Conservation (phyloP, 2,329 filamentous ascomycete species). For the Colletotrichum siamense region DNA sequence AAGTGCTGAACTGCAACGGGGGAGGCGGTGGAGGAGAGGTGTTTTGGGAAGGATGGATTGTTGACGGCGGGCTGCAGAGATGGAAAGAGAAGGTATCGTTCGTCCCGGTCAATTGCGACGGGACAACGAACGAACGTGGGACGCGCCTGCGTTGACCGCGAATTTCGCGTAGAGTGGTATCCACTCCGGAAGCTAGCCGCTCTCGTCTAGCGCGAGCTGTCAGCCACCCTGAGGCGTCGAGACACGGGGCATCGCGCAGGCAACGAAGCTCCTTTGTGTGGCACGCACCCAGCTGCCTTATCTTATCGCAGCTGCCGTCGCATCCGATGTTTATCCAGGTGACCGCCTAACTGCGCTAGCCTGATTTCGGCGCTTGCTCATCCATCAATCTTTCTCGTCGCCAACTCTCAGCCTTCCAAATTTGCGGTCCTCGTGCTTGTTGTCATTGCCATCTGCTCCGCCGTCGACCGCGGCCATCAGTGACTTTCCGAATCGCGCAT, state of each 20-base stretch:
- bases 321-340: conserved; percentile 14
- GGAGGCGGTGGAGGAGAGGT: not conserved
- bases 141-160: conserved; percentile 23
- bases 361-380: conserved; percentile 14
- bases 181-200: not conserved
- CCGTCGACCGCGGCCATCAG: not conserved
- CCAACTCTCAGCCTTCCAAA: conserved; percentile 12
- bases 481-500: not conserved
- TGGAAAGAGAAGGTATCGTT: conserved; percentile 2
- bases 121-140: conserved; percentile 18
- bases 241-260: not conserved
- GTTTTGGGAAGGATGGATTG: not conserved
- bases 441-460: not conserved
- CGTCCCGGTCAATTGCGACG: conserved; percentile 13
- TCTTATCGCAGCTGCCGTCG: not conserved
- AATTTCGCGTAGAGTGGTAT: conserved; percentile 26
- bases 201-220: not conserved
- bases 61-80: conserved; percentile 10
- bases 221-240: not conserved
- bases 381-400: conserved; percentile 16
- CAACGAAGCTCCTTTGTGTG: not conserved
- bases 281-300: not conserved
- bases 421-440: not conserved
- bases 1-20: not conserved
- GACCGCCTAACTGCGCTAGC: conserved; percentile 15